Evolutionary conservation across 208 protist species (phyloP).

Genomic region (Acanthamoeba divionensis): DNA sequence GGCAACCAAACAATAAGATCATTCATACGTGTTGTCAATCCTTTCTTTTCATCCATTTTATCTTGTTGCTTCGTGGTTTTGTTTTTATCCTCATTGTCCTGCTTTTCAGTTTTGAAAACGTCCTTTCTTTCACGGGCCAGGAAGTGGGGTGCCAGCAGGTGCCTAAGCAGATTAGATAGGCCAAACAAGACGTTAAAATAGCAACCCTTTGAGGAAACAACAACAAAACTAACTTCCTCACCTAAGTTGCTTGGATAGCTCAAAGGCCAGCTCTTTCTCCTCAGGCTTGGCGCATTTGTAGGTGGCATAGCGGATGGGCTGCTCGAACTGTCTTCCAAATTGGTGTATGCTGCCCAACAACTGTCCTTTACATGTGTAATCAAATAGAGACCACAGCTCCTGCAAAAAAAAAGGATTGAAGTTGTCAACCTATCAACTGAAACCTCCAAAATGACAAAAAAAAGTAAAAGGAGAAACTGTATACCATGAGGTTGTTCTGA

Average conservation of each 20-base stretch:
- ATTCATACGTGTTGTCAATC: conserved; percentile 37
- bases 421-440: neutral
- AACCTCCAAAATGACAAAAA: neutral
- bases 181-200: no score
- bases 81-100: neutral
- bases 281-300: conserved; percentile 13
- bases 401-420: neutral
- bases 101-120: neutral
- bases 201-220: no score
- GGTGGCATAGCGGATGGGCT: conserved; percentile 17
- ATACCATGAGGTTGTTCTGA: conserved; percentile 66
- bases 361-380: conserved; percentile 56
- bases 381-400: conserved; percentile 58
- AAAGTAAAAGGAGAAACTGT: neutral
- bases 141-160: conserved; percentile 50
- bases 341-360: conserved; percentile 31
- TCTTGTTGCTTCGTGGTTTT: neutral
- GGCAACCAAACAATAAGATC: conserved; percentile 54
- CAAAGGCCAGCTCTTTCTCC: conserved; percentile 1
- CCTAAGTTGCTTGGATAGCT: neutral
- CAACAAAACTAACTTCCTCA: no score
- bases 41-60: neutral
- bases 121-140: conserved; percentile 46
- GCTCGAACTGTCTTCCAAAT: conserved; percentile 36
- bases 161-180: conserved; percentile 22